Percentiles rank a stretch among this genome's conserved stretches.
phyloP scores from a whole-genome alignment of 257 asterid species.

The Eucommia ulmoides region DNA sequence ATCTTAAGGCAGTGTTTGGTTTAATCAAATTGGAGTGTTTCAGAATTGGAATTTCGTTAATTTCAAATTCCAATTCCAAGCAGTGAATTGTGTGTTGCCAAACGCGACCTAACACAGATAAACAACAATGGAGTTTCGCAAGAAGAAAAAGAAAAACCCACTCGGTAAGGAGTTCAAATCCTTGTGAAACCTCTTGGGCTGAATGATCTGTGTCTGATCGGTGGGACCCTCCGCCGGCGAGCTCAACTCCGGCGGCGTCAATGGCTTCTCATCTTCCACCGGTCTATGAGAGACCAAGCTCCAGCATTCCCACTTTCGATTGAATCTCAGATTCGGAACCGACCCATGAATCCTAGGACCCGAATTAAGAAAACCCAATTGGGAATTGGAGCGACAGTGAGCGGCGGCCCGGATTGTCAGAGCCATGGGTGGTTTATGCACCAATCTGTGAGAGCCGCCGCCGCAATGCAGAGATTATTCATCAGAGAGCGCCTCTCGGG shows the following conservation, averaged over 20 bases:
- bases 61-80: background rate
- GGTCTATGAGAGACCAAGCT: constrained; percentile 25
- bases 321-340: constrained; percentile 30
- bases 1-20: background rate
- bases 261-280: constrained; percentile 48
- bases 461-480: too few relatives aligned
- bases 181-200: constrained; percentile 38
- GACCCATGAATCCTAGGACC: constrained; percentile 12
- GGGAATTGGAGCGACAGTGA: too few relatives aligned
- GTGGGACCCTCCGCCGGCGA: constrained; percentile 6
- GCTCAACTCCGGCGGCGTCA: constrained; percentile 20
- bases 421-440: too few relatives aligned
- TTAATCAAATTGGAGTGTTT: background rate
- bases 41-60: background rate
- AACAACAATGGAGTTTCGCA: background rate
- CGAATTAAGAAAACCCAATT: constrained; percentile 26
- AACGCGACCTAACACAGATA: background rate
- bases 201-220: constrained; percentile 26
- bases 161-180: constrained; percentile 79
- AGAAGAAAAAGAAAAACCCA: constrained; percentile 18
- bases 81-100: too few relatives aligned
- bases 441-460: too few relatives aligned
- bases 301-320: constrained; percentile 41
- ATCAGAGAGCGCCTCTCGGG: too few relatives aligned
- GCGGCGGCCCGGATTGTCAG: too few relatives aligned